Conservation (phyloP, 306 rosid species). For the Pterocarpus macrocarpus region DNA sequence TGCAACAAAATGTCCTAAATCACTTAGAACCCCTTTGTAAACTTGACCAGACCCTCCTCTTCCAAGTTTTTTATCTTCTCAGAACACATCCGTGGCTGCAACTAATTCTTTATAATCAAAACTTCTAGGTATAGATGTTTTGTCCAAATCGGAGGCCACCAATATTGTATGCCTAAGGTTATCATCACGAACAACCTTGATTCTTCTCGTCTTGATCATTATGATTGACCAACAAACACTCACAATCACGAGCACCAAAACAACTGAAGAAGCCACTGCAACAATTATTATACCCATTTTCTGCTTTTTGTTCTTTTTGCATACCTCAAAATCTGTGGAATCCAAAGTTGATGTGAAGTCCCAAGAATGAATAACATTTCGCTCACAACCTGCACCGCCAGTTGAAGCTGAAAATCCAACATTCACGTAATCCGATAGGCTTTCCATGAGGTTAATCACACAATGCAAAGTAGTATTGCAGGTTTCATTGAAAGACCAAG, state of each 20-base stretch:
- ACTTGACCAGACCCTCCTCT: constrained; percentile 70
- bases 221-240: constrained; percentile 1
- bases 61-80: constrained; percentile 58
- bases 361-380: constrained; percentile 50
- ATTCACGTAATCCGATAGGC: constrained; percentile 44
- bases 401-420: constrained; percentile 58
- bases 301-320: not conserved
- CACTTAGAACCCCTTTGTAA: constrained; percentile 54
- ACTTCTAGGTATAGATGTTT: constrained; percentile 54
- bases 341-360: constrained; percentile 50
- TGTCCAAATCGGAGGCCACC: constrained; percentile 51
- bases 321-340: not conserved
- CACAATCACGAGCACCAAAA: not conserved
- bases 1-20: constrained; percentile 53
- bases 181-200: not conserved
- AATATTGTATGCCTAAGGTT: not conserved
- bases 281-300: not conserved
- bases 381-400: not conserved
- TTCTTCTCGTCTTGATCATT: constrained; percentile 33
- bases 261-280: constrained; percentile 5
- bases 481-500: too few species aligned
- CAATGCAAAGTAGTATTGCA: too few species aligned
- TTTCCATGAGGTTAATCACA: constrained; percentile 35
- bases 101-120: constrained; percentile 57
- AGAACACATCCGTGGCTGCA: constrained; percentile 57